These are phyloP conservation scores for Xylariaceae sp. DNA, from an alignment of 2,329 filamentous ascomycete genomes.

Conservation along the genomic window DNA sequence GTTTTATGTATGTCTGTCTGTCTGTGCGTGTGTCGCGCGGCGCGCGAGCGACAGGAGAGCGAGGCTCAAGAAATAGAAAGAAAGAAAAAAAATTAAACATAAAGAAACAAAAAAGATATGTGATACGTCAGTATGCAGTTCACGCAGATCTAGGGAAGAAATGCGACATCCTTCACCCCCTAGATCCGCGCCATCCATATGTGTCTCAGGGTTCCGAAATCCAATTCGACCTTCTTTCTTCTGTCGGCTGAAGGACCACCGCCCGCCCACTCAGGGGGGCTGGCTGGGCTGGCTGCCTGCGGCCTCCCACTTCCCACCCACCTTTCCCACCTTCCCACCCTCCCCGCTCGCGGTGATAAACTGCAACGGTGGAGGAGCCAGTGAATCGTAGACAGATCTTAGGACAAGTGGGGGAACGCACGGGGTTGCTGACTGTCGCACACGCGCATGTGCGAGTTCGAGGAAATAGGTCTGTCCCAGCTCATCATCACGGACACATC, in stretches of 20 bases:
- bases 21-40: too few relatives aligned
- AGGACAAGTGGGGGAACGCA: constrained; percentile 4
- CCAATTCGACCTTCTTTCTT: constrained; percentile 6
- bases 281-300: constrained; percentile 13
- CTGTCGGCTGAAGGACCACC: constrained; percentile 15
- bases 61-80: too few relatives aligned
- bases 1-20: background rate
- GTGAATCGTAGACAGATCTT: constrained; percentile 3
- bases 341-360: background rate
- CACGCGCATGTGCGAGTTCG: background rate
- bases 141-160: constrained; percentile 9
- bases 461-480: too few relatives aligned
- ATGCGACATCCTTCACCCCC: constrained; percentile 7
- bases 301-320: constrained; percentile 10
- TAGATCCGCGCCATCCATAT: constrained; percentile 4
- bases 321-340: background rate
- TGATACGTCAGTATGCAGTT: constrained; percentile 14
- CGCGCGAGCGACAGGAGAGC: too few relatives aligned
- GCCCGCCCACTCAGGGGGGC: constrained; percentile 12
- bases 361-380: constrained; percentile 5
- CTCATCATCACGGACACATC: too few relatives aligned
- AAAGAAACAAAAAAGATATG: background rate
- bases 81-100: too few relatives aligned
- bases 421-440: constrained; percentile 4
- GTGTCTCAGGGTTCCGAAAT: constrained; percentile 3